These are phyloP conservation scores for Phytophthora rubi DNA, from an alignment of 352 stramenopile genomes.

Conservation along the genomic window DNA sequence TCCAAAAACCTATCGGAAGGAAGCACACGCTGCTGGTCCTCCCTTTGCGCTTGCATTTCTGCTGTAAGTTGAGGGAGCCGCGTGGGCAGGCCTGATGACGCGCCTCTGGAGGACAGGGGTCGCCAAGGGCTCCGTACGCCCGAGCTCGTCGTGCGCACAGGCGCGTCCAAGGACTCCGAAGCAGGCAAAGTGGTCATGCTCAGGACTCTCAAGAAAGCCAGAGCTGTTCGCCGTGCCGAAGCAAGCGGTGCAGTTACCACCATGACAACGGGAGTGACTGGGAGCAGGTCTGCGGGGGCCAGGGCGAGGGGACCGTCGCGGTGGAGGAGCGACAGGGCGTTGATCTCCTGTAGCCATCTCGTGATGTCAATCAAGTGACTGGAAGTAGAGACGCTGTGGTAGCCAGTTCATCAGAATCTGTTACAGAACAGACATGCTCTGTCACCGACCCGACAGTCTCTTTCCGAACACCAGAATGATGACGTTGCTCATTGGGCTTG, in stretches of 20 bases:
- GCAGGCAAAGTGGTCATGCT: not conserved
- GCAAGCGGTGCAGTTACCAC: not conserved
- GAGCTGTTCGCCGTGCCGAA: not conserved
- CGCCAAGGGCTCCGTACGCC: not conserved
- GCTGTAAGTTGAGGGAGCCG: too few relatives aligned
- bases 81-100: too few relatives aligned
- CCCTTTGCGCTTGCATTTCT: too few relatives aligned
- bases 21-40: too few relatives aligned
- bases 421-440: not conserved
- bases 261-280: too few relatives aligned
- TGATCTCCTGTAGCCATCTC: not conserved
- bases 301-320: not conserved
- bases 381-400: not conserved
- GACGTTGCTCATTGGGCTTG: not conserved
- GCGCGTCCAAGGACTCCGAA: not conserved
- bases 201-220: not conserved
- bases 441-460: not conserved
- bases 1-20: too few relatives aligned
- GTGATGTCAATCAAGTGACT: not conserved
- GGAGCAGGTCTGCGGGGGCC: not conserved
- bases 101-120: not conserved
- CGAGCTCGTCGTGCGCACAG: not conserved
- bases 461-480: not conserved
- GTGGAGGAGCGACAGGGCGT: not conserved
- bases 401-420: not conserved